Evolutionary conservation across 257 asterid species (phyloP).

Genomic region (Buddleja alternifolia): DNA sequence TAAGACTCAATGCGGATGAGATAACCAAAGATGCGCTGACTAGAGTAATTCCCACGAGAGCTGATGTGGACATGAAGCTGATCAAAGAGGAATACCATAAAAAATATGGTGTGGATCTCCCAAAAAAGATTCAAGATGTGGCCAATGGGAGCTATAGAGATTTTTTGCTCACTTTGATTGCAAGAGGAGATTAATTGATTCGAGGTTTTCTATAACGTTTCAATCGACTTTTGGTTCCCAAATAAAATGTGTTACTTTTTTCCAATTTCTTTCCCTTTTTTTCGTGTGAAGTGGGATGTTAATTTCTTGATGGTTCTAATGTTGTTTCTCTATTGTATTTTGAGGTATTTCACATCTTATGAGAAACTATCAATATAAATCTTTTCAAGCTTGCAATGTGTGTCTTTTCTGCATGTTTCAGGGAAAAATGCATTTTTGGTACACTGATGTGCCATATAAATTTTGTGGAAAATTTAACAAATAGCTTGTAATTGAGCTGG

Average conservation of each 20-base stretch:
- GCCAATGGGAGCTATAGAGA: constrained; percentile 80
- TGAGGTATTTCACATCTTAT: neutral
- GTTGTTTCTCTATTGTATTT: neutral
- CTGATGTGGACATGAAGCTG: constrained; percentile 71
- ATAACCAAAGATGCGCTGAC: constrained; percentile 58
- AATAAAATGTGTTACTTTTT: constrained; percentile 5
- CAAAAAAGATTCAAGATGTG: constrained; percentile 59
- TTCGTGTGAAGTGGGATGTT: neutral
- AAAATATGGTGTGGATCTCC: constrained; percentile 46
- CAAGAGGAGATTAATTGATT: constrained; percentile 48
- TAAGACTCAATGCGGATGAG: constrained; percentile 56
- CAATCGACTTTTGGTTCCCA: neutral
- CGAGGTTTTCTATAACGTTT: neutral
- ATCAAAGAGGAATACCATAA: constrained; percentile 58
- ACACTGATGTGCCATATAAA: no score
- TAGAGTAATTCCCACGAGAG: constrained; percentile 68
- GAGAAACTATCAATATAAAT: neutral
- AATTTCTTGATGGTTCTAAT: neutral
- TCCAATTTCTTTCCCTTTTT: neutral
- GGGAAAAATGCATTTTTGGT: no score
- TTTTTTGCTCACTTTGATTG: constrained; percentile 69
- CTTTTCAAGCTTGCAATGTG: neutral
- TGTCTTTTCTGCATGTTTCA: neutral
- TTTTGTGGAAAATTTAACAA: no score
- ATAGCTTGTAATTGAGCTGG: no score